Evolutionary conservation across 768 basidiomycete species (phyloP).

Genomic region (Coprinopsis sp.): DNA sequence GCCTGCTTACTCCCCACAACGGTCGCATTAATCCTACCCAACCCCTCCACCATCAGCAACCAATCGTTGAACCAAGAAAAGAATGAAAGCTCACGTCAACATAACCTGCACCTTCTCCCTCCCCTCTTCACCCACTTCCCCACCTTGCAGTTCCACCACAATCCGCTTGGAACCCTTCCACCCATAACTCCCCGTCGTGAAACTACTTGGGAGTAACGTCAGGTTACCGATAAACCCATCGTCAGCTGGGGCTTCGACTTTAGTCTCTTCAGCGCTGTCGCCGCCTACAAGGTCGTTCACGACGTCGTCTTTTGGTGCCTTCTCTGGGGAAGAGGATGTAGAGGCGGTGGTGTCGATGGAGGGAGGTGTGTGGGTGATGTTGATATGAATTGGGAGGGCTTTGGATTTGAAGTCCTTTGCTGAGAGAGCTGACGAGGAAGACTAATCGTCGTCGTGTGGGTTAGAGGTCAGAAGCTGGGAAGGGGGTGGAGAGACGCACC

Average conservation of each 20-base stretch:
- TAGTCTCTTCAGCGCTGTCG: too few species aligned
- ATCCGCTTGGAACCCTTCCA: slow-evolving; percentile 78
- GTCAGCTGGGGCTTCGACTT: slow-evolving; percentile 40
- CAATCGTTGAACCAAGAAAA: neutral
- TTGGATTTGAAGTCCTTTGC: slow-evolving; percentile 54
- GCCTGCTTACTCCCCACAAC: slow-evolving; percentile 66
- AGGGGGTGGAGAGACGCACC: neutral
- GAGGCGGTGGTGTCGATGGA: slow-evolving; percentile 28
- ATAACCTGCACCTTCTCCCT: slow-evolving; percentile 70
- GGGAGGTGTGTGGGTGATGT: slow-evolving; percentile 63
- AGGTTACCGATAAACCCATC: slow-evolving; percentile 57
- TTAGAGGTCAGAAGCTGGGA: too few species aligned
- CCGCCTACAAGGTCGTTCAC: too few species aligned
- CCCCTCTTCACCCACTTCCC: slow-evolving; percentile 37
- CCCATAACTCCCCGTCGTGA: slow-evolving; percentile 75
- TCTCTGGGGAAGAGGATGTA: too few species aligned
- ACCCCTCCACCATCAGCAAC: slow-evolving; percentile 4
- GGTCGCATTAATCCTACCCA: slow-evolving; percentile 67
- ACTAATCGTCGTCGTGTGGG: too few species aligned
- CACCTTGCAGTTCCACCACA: slow-evolving; percentile 55
- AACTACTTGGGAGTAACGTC: slow-evolving; percentile 53
- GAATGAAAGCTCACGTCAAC: slow-evolving; percentile 52
- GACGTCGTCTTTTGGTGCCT: slow-evolving; percentile 9
- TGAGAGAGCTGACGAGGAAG: slow-evolving; percentile 17
- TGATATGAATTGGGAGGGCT: slow-evolving; percentile 66